phyloP scores from a whole-genome alignment of 2,329 filamentous ascomycete genomes.

The Xylariaceae sp. region DNA sequence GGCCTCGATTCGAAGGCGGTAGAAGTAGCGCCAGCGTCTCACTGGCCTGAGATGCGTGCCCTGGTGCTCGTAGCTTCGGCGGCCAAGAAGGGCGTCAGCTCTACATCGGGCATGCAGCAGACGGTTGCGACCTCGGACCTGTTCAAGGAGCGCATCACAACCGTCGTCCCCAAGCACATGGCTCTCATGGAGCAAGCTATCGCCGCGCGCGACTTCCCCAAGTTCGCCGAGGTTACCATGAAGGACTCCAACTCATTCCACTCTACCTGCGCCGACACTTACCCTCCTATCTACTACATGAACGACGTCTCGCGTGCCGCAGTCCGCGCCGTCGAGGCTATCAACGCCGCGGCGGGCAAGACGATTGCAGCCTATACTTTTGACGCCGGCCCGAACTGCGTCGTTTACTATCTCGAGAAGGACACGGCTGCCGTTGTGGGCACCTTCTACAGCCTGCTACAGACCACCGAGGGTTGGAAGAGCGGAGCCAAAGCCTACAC shows the following conservation, averaged over 20 bases:
- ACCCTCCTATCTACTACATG: conserved; percentile 97
- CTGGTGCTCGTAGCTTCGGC: conserved; percentile 86
- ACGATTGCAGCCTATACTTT: conserved; percentile 92
- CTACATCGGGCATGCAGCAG: conserved; percentile 93
- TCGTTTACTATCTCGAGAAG: conserved; percentile 88
- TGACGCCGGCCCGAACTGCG: conserved; percentile 93
- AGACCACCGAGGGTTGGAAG: conserved; percentile 66
- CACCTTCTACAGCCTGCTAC: conserved; percentile 64
- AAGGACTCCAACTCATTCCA: conserved; percentile 97
- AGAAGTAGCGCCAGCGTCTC: conserved; percentile 77
- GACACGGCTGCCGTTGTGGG: conserved; percentile 69
- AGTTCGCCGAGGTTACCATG: conserved; percentile 90
- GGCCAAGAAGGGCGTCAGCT: conserved; percentile 92
- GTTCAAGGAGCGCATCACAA: conserved; percentile 68
- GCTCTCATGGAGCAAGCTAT: conserved; percentile 78
- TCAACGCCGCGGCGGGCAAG: conserved; percentile 75
- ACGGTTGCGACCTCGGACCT: conserved; percentile 88
- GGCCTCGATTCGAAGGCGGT: conserved; percentile 84
- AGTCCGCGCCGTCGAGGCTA: conserved; percentile 79
- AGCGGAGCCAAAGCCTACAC: conserved; percentile 46
- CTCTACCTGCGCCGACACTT: conserved; percentile 87
- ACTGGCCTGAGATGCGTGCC: conserved; percentile 95
- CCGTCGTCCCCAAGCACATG: conserved; percentile 81
- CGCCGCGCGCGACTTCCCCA: conserved; percentile 68
- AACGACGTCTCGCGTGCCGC: conserved; percentile 88